Evolutionary conservation across 495 filamentous ascomycete species (phyloP).

Genomic region (Podospora didyma): DNA sequence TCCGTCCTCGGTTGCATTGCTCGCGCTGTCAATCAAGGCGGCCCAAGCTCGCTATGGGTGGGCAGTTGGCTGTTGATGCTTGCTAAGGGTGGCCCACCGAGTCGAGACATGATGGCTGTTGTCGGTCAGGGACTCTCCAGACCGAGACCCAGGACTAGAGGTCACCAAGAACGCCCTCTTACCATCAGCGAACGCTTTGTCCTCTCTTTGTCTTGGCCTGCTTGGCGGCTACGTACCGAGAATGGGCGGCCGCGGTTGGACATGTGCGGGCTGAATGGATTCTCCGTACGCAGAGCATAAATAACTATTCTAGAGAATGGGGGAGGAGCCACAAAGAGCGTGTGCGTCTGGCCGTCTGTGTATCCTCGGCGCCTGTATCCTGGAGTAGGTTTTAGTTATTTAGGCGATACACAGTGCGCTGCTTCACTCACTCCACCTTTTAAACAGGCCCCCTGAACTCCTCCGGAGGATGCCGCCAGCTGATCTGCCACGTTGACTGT

Average conservation of each 20-base stretch:
- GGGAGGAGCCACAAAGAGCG: too few species aligned
- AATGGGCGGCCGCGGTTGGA: neutral
- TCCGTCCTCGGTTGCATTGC: conserved; percentile 15
- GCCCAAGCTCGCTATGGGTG: conserved; percentile 8
- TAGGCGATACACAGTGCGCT: neutral
- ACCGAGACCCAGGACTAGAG: too few species aligned
- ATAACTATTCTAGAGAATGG: neutral
- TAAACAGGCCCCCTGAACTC: neutral
- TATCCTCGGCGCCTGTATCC: too few species aligned
- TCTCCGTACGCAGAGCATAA: neutral
- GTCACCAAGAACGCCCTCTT: too few species aligned
- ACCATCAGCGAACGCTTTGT: too few species aligned
- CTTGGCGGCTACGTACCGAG: neutral
- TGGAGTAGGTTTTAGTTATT: too few species aligned
- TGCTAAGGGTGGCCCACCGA: neutral
- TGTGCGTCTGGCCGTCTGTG: too few species aligned
- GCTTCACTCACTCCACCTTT: neutral
- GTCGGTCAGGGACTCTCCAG: too few species aligned
- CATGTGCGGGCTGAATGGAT: neutral
- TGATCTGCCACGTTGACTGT: conserved; percentile 6
- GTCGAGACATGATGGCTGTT: too few species aligned
- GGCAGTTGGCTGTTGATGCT: neutral
- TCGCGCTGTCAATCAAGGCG: conserved; percentile 27
- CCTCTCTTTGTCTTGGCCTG: neutral
- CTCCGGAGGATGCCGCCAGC: conserved; percentile 3